phyloP scores from a whole-genome alignment of 1,139 yeast genomes.

The Taphrina deformans region DNA sequence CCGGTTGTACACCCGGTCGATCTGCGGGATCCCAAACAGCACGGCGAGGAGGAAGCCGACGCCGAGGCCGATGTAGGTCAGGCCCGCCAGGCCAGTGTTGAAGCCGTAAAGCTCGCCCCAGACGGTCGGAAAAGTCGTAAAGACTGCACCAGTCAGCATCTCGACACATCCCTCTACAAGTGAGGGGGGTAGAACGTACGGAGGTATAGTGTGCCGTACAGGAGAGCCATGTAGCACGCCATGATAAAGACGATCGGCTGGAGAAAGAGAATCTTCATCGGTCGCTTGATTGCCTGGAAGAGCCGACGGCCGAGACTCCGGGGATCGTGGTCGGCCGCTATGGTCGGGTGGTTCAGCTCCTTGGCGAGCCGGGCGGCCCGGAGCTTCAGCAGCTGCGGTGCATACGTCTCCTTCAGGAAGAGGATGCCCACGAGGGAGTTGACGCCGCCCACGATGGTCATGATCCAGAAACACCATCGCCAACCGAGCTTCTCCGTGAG shows the following conservation, averaged over 20 bases:
- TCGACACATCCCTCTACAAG: no score
- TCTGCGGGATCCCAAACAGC: slow-evolving; percentile 43
- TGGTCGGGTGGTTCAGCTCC: slow-evolving; percentile 10
- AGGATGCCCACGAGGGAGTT: slow-evolving; percentile 64
- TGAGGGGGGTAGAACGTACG: slow-evolving; percentile 38
- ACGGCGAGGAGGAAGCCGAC: slow-evolving; percentile 53
- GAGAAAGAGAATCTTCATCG: slow-evolving; percentile 54
- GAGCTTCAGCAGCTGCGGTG: slow-evolving; percentile 60
- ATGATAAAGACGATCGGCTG: slow-evolving; percentile 63
- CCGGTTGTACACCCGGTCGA: slow-evolving; percentile 45
- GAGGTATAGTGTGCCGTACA: slow-evolving; percentile 63
- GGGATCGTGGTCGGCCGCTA: slow-evolving; percentile 16
- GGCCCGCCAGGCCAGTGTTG: slow-evolving; percentile 58
- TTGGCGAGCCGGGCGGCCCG: slow-evolving; percentile 8
- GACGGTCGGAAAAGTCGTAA: slow-evolving; percentile 77
- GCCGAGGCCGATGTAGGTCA: slow-evolving; percentile 49
- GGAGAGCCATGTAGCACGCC: slow-evolving; percentile 61
- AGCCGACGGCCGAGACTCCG: neutral
- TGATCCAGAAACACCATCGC: slow-evolving; percentile 61
- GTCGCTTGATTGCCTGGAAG: slow-evolving; percentile 46
- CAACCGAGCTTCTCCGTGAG: slow-evolving; percentile 65
- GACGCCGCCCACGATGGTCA: slow-evolving; percentile 49
- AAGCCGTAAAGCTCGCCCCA: slow-evolving; percentile 61
- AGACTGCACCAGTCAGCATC: no score
- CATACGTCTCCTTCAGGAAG: slow-evolving; percentile 78